phyloP scores from a whole-genome alignment of 805 yeast species.

The Candida morakotiae region DNA sequence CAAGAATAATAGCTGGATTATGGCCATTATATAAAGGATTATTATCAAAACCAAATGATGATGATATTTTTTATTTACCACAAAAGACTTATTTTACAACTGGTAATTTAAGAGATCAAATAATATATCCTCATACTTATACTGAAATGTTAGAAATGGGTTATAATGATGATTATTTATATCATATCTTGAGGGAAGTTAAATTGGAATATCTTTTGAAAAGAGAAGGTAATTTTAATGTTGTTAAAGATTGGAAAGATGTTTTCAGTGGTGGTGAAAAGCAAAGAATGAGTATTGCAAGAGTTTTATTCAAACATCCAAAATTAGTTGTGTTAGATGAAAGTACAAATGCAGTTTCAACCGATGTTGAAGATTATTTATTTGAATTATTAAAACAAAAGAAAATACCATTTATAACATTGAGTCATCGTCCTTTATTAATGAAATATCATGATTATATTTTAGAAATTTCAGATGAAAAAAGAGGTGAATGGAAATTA shows the following conservation, averaged over 20 bases:
- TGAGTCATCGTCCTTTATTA: constrained; percentile 78
- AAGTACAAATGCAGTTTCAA: constrained; percentile 89
- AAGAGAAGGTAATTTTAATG: constrained; percentile 57
- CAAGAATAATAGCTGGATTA: constrained; percentile 77
- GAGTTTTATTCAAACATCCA: constrained; percentile 77
- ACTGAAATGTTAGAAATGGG: constrained; percentile 75
- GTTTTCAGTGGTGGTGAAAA: constrained; percentile 96
- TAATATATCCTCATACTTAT: constrained; percentile 80
- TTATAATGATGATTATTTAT: constrained; percentile 62
- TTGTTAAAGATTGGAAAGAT: constrained; percentile 74
- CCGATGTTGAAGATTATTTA: constrained; percentile 83
- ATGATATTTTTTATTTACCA: constrained; percentile 73
- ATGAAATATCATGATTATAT: constrained; percentile 80
- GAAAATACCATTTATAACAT: constrained; percentile 73
- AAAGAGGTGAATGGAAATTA: constrained; percentile 44
- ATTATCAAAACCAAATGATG: constrained; percentile 68
- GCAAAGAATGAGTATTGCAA: constrained; percentile 85
- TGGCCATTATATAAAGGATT: constrained; percentile 91
- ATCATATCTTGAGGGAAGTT: constrained; percentile 67
- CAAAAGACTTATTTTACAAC: constrained; percentile 80
- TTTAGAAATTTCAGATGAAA: constrained; percentile 51
- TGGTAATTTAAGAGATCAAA: constrained; percentile 87
- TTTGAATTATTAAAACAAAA: constrained; percentile 70
- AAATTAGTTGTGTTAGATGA: constrained; percentile 83
- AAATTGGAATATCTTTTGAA: constrained; percentile 75